Evolutionary conservation across 768 basidiomycete genomes (phyloP).

Genomic region (Lactarius deliciosus): DNA sequence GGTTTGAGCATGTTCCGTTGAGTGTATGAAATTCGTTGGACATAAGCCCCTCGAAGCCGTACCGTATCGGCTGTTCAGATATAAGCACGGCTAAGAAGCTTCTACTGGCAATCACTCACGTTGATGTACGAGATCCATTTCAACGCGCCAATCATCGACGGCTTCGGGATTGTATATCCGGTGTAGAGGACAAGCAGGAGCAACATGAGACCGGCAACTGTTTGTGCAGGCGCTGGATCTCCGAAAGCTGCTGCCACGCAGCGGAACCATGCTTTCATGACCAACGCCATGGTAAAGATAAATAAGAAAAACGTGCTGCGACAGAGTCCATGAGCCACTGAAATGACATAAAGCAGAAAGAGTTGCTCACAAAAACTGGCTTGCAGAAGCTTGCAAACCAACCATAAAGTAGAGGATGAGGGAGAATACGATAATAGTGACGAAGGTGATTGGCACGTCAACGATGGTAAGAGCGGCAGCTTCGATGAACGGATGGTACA

Average conservation of each 20-base stretch:
- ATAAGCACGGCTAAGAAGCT: constrained; percentile 27
- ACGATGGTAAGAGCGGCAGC: constrained; percentile 59
- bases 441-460: constrained; percentile 56
- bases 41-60: constrained; percentile 73
- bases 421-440: constrained; percentile 45
- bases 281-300: constrained; percentile 53
- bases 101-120: constrained; percentile 37
- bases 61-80: constrained; percentile 56
- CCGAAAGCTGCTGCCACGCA: constrained; percentile 59
- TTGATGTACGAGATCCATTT: constrained; percentile 68
- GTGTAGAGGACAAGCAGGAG: constrained; percentile 57
- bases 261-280: constrained; percentile 79
- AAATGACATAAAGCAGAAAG: background rate
- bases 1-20: constrained; percentile 55
- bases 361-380: constrained; percentile 63
- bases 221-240: constrained; percentile 60
- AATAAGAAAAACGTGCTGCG: constrained; percentile 59
- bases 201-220: constrained; percentile 52
- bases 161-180: constrained; percentile 59
- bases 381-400: constrained; percentile 51
- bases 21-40: constrained; percentile 80
- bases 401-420: constrained; percentile 64
- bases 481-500: constrained; percentile 60
- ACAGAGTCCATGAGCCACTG: constrained; percentile 6
- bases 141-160: constrained; percentile 66